Evolutionary conservation across 192 early-diverging fungal species (phyloP).

Genomic region (Coemansia sp.): DNA sequence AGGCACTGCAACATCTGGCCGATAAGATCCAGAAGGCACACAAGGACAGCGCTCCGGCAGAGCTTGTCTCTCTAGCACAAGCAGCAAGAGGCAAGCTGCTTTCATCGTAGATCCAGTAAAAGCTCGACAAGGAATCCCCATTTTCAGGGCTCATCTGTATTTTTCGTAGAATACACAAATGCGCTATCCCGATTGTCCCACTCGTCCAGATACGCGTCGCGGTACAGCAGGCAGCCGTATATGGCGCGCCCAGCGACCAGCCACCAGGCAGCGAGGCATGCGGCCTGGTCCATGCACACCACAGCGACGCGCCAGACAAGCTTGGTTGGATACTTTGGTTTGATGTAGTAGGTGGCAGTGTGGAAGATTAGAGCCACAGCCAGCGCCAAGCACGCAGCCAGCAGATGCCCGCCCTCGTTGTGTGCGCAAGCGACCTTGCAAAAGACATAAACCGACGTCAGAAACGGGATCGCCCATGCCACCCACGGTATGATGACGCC

Average conservation of each 20-base stretch:
- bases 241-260: conserved; percentile 16
- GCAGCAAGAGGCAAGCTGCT: not conserved
- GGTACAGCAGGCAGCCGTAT: conserved; percentile 14
- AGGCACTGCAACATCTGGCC: not conserved
- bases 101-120: not conserved
- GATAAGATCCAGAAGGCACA: not conserved
- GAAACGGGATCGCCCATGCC: not conserved
- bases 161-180: too few species aligned
- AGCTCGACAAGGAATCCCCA: too few species aligned
- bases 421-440: conserved; percentile 2
- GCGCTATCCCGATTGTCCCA: conserved; percentile 3
- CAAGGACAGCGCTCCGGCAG: not conserved
- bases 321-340: conserved; percentile 22
- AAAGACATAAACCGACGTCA: not conserved
- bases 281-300: conserved; percentile 25
- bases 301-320: conserved; percentile 26
- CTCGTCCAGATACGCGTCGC: conserved; percentile 13
- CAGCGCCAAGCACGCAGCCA: conserved; percentile 10
- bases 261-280: conserved; percentile 38
- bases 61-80: conserved; percentile 4
- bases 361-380: conserved; percentile 11
- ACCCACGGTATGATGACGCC: conserved; percentile 16
- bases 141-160: too few species aligned
- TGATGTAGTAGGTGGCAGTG: conserved; percentile 21
- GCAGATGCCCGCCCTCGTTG: conserved; percentile 6